A percentile compares a stretch with the other conserved stretches of the same genome.
phyloP scores from a whole-genome alignment of 176 grass and related monocot species.

The Metroxylon sagu region DNA sequence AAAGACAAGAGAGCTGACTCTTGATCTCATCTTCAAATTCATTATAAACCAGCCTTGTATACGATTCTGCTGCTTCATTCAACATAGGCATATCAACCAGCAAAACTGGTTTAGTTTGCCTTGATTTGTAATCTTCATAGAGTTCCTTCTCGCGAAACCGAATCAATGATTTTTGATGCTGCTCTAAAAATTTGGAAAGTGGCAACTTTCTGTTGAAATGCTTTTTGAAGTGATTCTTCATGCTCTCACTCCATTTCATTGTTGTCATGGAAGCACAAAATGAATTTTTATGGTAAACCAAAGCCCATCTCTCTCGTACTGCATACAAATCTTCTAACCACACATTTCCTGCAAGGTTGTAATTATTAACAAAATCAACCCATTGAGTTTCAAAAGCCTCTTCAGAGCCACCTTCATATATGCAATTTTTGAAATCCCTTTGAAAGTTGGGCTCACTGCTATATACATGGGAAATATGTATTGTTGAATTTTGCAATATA shows the following conservation, averaged over 20 bases:
- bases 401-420: conserved; percentile 28
- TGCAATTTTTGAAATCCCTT: conserved; percentile 34
- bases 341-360: conserved; percentile 27
- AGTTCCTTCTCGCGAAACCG: conserved; percentile 36
- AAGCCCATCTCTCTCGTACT: conserved; percentile 35
- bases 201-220: conserved; percentile 32
- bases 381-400: conserved; percentile 30
- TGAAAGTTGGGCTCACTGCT: conserved; percentile 30
- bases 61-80: conserved; percentile 38
- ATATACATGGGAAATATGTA: conserved; percentile 28
- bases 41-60: conserved; percentile 38
- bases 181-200: conserved; percentile 35
- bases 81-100: conserved; percentile 41
- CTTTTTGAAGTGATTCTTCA: conserved; percentile 36
- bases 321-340: conserved; percentile 40
- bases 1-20: conserved; percentile 33
- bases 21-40: conserved; percentile 39
- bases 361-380: conserved; percentile 31
- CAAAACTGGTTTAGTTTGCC: conserved; percentile 37
- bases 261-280: conserved; percentile 40
- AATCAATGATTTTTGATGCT: conserved; percentile 16
- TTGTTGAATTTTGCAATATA: conserved; percentile 32
- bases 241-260: conserved; percentile 29
- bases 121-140: conserved; percentile 38
- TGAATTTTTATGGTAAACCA: conserved; percentile 25